These are phyloP conservation scores for Daldinia loculata DNA, from an alignment of 495 filamentous ascomycete species.

Conservation along the genomic window DNA sequence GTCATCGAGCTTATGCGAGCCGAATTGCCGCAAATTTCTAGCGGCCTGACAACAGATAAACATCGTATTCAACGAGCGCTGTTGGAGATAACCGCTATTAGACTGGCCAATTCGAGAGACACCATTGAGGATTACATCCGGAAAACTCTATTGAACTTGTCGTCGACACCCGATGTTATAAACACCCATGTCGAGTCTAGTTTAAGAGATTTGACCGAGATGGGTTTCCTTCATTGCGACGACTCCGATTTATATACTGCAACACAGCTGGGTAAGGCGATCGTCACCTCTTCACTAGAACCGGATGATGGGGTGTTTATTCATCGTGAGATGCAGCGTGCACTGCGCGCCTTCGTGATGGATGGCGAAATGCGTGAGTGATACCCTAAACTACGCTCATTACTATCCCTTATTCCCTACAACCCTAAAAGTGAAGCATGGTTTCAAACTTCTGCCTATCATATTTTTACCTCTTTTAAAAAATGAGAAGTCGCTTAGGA, in stretches of 20 bases:
- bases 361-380: conserved; percentile 76
- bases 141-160: conserved; percentile 71
- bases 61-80: conserved; percentile 75
- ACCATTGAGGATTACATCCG: conserved; percentile 76
- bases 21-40: conserved; percentile 75
- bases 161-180: conserved; percentile 53
- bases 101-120: conserved; percentile 71
- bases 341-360: conserved; percentile 79
- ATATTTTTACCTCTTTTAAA: not conserved
- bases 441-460: not conserved
- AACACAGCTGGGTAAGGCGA: conserved; percentile 73
- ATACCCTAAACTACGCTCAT: not conserved
- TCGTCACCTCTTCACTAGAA: conserved; percentile 75
- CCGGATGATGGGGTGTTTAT: conserved; percentile 83
- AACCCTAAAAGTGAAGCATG: too few relatives aligned
- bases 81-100: conserved; percentile 77
- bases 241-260: conserved; percentile 63
- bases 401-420: not conserved
- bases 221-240: conserved; percentile 65
- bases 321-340: conserved; percentile 71
- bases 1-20: conserved; percentile 76
- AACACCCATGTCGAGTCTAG: conserved; percentile 64
- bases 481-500: not conserved
- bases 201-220: conserved; percentile 61
- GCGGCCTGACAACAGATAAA: conserved; percentile 74